Base-by-base conservation (phyloP, 306 rosid species). In the Corylus americana region DNA sequence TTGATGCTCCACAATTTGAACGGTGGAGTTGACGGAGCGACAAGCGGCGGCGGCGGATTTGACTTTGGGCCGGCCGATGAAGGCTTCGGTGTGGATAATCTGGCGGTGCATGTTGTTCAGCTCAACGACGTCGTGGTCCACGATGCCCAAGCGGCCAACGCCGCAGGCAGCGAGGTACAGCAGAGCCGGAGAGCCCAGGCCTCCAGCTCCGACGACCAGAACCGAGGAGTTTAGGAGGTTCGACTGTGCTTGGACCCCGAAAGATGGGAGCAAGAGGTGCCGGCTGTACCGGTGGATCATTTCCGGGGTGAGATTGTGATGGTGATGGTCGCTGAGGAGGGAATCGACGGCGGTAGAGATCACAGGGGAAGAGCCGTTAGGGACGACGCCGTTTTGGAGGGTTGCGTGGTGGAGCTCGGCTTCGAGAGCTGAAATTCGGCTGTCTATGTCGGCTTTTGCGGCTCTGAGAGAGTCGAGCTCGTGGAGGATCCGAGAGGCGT, bases 91-190 rank as follows among this genome's bases (percentile, higher is more conserved):
- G 78, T 93, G 99, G 71, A 95, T 95, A 74, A 95, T 79, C 97
- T 95, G 98, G 87, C 99, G 86, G 85, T 95, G 99, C 99, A 95
- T 93, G 81, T 95, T 95, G 76, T 85, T 95, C 55, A 95, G 84
- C 90, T 95, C 99, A 85, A 95, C 99, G 81, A 90, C 86, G 55
- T 95, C 99, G 79, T 95, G 93, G 78, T 95, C 99, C 54, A 95
- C 87, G 57, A 95, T 83, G 69, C 98, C 99, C 87, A 95, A 75
- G 66, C 92, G 88, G 4, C 99, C 98, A 79, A 87, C 94, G 73
- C 98, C 98, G 82, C 89, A 78, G 79, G 98, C 97, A 31, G 93
- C 97, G 58, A 94, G 91, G 86, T 94, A 92, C 61, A 94, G 81
- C 79, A 94, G 85, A 2, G 97, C 98, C 12, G 97, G 95, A 44